phyloP scores from a whole-genome alignment of 192 early-diverging fungal species.

The Mortierella hygrophila region DNA sequence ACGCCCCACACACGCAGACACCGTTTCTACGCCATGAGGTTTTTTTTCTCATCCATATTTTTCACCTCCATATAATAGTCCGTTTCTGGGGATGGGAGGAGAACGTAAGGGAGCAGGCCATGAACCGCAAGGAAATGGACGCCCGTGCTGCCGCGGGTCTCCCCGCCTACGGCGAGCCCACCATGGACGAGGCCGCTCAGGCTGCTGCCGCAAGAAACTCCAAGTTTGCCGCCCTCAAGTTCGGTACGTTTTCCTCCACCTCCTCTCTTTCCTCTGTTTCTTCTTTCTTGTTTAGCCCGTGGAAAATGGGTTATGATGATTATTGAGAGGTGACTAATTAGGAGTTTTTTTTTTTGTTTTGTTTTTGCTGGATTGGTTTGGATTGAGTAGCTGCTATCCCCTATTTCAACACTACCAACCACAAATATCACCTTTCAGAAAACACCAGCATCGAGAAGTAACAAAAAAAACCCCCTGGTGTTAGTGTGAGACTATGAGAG shows the following conservation, averaged over 20 bases:
- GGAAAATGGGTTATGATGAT: too few species aligned
- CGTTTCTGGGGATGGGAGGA: conserved; percentile 95
- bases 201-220: conserved; percentile 75
- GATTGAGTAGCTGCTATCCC: conserved; percentile 67
- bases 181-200: conserved; percentile 69
- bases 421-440: conserved; percentile 78
- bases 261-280: not conserved
- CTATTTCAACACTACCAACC: conserved; percentile 85
- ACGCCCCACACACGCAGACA: too few species aligned
- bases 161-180: conserved; percentile 71
- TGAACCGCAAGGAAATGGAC: conserved; percentile 75
- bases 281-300: not conserved
- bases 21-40: not conserved
- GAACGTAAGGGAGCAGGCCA: conserved; percentile 84
- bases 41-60: conserved; percentile 12
- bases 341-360: not conserved
- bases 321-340: not conserved
- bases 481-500: too few species aligned
- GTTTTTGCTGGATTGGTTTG: not conserved
- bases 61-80: conserved; percentile 57
- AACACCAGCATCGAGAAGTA: conserved; percentile 40
- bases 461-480: not conserved
- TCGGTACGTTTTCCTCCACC: conserved; percentile 43
- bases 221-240: conserved; percentile 75
- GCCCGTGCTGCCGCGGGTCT: conserved; percentile 74